Conservation (phyloP, 2,329 filamentous ascomycete species). For the Huntiella bhutanensis region DNA sequence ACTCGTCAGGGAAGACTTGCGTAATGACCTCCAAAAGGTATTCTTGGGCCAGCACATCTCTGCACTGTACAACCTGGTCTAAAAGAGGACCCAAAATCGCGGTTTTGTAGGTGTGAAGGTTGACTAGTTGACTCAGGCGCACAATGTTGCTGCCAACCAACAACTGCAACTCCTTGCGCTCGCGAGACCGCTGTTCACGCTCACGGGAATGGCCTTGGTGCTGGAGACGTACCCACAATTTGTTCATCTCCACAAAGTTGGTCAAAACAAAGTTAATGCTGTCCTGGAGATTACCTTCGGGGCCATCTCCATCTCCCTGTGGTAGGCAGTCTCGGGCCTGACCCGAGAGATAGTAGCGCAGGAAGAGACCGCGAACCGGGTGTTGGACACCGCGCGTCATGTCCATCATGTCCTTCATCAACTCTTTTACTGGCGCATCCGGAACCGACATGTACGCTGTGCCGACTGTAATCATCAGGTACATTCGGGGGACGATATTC, state of each 20-base stretch:
- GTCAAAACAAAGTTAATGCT: slow-evolving; percentile 96
- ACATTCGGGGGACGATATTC: slow-evolving; percentile 89
- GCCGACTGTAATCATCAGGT: slow-evolving; percentile 97
- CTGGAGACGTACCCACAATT: slow-evolving; percentile 92
- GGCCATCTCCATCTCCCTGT: slow-evolving; percentile 64
- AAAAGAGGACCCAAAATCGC: slow-evolving; percentile 73
- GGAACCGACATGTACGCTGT: slow-evolving; percentile 98
- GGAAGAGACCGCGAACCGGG: slow-evolving; percentile 81
- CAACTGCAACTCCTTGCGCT: slow-evolving; percentile 85
- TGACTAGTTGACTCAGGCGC: slow-evolving; percentile 82
- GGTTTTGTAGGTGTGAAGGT: slow-evolving; percentile 83
- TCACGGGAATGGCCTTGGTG: slow-evolving; percentile 95
- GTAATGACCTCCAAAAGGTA: slow-evolving; percentile 97
- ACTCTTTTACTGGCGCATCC: slow-evolving; percentile 95
- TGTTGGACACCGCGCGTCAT: slow-evolving; percentile 98
- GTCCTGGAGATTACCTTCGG: slow-evolving; percentile 88
- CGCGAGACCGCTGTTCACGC: slow-evolving; percentile 78
- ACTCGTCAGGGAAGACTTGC: slow-evolving; percentile 97
- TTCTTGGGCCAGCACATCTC: slow-evolving; percentile 90
- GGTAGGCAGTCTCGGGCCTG: slow-evolving; percentile 85
- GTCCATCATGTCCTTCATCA: slow-evolving; percentile 99
- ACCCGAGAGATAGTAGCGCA: slow-evolving; percentile 89
- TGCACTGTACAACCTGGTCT: slow-evolving; percentile 94
- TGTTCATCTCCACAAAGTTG: slow-evolving; percentile 99
- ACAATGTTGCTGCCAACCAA: slow-evolving; percentile 94